Evolutionary conservation across 2,329 filamentous ascomycete genomes (phyloP).

Genomic region (Sporothrix brunneoviolacea): DNA sequence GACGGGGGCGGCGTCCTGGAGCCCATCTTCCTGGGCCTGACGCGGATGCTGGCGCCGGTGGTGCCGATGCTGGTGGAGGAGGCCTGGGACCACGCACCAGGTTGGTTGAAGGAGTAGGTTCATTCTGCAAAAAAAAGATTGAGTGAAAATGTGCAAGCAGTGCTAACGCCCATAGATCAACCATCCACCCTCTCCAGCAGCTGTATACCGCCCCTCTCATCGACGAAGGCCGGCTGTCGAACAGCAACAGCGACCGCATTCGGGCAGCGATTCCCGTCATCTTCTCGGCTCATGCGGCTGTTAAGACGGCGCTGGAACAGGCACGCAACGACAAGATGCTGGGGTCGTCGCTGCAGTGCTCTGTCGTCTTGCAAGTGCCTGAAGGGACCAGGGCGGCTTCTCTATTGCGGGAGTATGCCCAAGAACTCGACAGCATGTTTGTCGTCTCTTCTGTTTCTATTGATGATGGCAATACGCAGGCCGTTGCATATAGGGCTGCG

Average conservation of each 20-base stretch:
- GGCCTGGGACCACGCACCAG: conserved; percentile 71
- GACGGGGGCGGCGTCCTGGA: conserved; percentile 58
- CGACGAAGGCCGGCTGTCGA: conserved; percentile 35
- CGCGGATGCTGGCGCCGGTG: conserved; percentile 74
- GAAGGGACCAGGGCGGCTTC: conserved; percentile 27
- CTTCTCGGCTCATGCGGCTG: conserved; percentile 52
- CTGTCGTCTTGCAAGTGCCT: conserved; percentile 50
- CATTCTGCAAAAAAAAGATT: conserved; percentile 3
- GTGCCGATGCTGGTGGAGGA: conserved; percentile 82
- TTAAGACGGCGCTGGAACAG: conserved; percentile 70
- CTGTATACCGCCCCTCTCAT: conserved; percentile 40
- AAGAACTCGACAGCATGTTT: conserved; percentile 58
- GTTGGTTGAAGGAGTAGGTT: conserved; percentile 45
- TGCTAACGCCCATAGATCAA: conserved; percentile 18
- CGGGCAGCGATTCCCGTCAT: conserved; percentile 41
- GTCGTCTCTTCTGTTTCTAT: conserved; percentile 61
- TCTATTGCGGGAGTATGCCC: conserved; percentile 32
- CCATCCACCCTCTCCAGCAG: conserved; percentile 39
- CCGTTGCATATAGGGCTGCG: too few relatives aligned
- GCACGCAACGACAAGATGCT: conserved; percentile 65
- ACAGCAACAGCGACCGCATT: conserved; percentile 31
- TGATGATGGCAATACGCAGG: conserved; percentile 26
- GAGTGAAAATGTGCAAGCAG: not conserved
- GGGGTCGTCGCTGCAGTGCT: conserved; percentile 74
- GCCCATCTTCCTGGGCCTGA: conserved; percentile 63